Evolutionary conservation across 331 rosid species (phyloP).

Genomic region (Rhamnella rubrinervis): DNA sequence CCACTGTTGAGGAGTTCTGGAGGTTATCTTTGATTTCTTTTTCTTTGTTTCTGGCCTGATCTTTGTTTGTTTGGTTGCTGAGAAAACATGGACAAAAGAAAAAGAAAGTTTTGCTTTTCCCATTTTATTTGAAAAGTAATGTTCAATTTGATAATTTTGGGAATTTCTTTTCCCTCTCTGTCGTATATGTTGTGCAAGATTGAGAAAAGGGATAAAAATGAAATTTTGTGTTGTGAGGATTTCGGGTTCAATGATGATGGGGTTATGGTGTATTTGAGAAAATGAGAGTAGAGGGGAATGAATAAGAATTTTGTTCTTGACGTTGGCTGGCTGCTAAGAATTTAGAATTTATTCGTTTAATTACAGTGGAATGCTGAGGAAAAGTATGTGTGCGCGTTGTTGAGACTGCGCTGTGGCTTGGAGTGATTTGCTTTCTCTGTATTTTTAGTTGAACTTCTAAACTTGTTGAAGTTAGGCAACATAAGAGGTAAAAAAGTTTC

Average conservation of each 20-base stretch:
- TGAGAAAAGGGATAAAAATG: background rate
- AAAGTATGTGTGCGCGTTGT: too few species aligned
- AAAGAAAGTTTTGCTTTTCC: background rate
- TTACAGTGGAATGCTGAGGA: too few species aligned
- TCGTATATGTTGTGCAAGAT: background rate
- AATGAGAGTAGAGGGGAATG: too few species aligned
- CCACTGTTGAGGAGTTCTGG: slow-evolving; percentile 89
- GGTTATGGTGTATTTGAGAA: too few species aligned
- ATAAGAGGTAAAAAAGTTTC: too few species aligned
- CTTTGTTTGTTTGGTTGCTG: slow-evolving; percentile 11
- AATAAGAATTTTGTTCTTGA: too few species aligned
- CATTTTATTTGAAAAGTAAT: background rate
- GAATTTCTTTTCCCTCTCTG: background rate
- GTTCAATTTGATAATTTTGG: background rate
- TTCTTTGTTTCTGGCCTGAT: background rate
- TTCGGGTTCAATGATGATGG: too few species aligned
- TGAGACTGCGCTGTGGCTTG: background rate
- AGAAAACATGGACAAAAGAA: background rate
- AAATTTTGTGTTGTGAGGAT: too few species aligned
- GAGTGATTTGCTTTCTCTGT: background rate
- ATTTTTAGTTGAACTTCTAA: too few species aligned
- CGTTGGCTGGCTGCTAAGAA: too few species aligned
- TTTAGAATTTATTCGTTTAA: too few species aligned
- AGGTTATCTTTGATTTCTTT: slow-evolving; percentile 31
- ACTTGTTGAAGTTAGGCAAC: too few species aligned